Evolutionary conservation across 2,329 filamentous ascomycete species (phyloP).

Genomic region (Neonectria neomacrospora): DNA sequence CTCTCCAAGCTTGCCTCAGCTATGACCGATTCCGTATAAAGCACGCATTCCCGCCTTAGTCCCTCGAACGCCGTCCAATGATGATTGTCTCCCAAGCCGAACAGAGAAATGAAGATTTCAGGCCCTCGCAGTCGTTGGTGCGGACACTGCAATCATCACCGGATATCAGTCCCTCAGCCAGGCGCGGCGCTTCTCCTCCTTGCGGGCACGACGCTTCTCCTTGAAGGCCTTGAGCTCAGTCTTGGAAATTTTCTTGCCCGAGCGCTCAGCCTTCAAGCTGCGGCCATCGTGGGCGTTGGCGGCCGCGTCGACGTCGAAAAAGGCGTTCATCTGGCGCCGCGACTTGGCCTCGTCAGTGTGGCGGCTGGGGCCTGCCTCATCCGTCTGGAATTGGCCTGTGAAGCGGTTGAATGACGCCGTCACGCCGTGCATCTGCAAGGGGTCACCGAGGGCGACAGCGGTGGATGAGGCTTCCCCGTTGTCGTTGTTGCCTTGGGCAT

Average conservation of each 20-base stretch:
- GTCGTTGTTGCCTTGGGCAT: constrained; percentile 71
- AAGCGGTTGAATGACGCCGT: constrained; percentile 90
- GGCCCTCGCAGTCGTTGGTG: neutral
- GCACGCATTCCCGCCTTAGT: constrained; percentile 10
- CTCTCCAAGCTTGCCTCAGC: constrained; percentile 10
- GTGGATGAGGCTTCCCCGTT: constrained; percentile 45
- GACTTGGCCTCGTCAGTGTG: constrained; percentile 91
- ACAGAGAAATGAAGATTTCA: neutral
- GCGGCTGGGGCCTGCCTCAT: constrained; percentile 74
- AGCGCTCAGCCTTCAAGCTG: constrained; percentile 90
- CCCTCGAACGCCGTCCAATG: constrained; percentile 37
- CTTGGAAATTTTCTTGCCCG: constrained; percentile 84
- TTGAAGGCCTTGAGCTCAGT: constrained; percentile 91
- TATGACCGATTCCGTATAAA: constrained; percentile 16
- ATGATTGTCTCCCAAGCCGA: constrained; percentile 15
- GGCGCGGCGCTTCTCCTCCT: constrained; percentile 92
- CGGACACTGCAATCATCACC: neutral
- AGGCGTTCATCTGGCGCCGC: constrained; percentile 88
- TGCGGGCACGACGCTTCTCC: constrained; percentile 87
- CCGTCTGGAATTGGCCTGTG: constrained; percentile 83
- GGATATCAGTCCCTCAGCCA: constrained; percentile 82
- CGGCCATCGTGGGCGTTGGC: constrained; percentile 91
- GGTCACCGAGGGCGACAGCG: constrained; percentile 48
- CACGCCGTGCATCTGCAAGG: constrained; percentile 68
- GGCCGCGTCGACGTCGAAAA: constrained; percentile 94